phyloP scores from a whole-genome alignment of 2,329 filamentous ascomycete species.

The Aspergillus sp. region DNA sequence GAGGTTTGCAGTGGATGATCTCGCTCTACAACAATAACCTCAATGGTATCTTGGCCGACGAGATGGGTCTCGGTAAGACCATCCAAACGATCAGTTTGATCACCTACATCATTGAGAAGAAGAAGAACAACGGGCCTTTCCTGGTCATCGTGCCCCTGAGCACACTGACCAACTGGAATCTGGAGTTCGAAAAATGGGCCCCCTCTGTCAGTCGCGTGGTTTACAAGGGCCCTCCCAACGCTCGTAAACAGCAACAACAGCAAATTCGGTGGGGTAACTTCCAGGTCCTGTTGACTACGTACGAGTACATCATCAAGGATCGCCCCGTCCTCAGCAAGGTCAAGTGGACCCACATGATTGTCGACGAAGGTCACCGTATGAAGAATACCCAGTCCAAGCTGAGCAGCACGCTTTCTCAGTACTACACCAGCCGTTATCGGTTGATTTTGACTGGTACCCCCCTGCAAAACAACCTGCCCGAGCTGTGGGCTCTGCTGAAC shows the following conservation, averaged over 20 bases:
- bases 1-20: constrained; percentile 99
- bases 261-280: constrained; percentile 93
- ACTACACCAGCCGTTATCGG: constrained; percentile 92
- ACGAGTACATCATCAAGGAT: constrained; percentile 99
- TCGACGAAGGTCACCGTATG: constrained; percentile 99
- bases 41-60: constrained; percentile 96
- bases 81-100: constrained; percentile 98
- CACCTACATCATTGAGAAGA: constrained; percentile 94
- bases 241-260: constrained; percentile 86
- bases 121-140: constrained; percentile 87
- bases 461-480: constrained; percentile 92
- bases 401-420: constrained; percentile 88
- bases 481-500: constrained; percentile 97
- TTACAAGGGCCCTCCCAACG: constrained; percentile 91
- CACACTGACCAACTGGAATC: constrained; percentile 97
- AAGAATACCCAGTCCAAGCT: constrained; percentile 97
- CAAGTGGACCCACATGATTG: constrained; percentile 99
- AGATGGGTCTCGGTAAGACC: constrained; percentile 99
- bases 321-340: constrained; percentile 93
- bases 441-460: constrained; percentile 97
- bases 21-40: constrained; percentile 99
- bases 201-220: constrained; percentile 82
- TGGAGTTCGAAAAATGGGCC: constrained; percentile 99
- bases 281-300: constrained; percentile 94
- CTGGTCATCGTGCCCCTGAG: constrained; percentile 95